Evolutionary conservation across 2,329 filamentous ascomycete species (phyloP).

Genomic region (Westerdykella aurantiaca): DNA sequence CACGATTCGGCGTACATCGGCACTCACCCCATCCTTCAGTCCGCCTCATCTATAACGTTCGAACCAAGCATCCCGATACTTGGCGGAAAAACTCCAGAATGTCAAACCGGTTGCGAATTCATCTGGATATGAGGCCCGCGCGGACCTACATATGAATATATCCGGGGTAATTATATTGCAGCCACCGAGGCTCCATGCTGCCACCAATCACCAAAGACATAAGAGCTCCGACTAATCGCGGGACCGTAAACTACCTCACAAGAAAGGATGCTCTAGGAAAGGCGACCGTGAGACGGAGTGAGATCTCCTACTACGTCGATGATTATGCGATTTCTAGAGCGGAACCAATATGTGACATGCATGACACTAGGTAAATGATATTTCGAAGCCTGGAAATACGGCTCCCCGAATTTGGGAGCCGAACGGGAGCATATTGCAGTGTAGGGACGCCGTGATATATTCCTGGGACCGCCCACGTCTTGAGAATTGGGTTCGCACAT

Average conservation of each 20-base stretch:
- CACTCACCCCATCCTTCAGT: too few relatives aligned
- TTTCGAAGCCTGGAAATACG: not conserved
- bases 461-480: not conserved
- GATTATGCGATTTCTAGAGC: too few relatives aligned
- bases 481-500: not conserved
- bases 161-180: slow-evolving; percentile 6
- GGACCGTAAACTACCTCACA: too few relatives aligned
- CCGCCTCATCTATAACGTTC: too few relatives aligned
- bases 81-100: slow-evolving; percentile 4
- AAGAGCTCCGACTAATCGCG: too few relatives aligned
- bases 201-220: not conserved
- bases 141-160: slow-evolving; percentile 25
- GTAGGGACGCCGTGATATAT: not conserved
- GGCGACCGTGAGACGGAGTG: too few relatives aligned
- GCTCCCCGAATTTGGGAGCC: not conserved
- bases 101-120: slow-evolving; percentile 8
- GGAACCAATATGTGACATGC: too few relatives aligned
- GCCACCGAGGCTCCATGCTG: not conserved
- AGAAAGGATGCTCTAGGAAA: too few relatives aligned
- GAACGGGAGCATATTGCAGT: not conserved
- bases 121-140: slow-evolving; percentile 25
- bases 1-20: too few relatives aligned
- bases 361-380: not conserved
- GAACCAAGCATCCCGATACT: not conserved
- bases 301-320: too few relatives aligned